Conservation (phyloP, 78 protist genomes). For the Pelomyxa schiedti region DNA sequence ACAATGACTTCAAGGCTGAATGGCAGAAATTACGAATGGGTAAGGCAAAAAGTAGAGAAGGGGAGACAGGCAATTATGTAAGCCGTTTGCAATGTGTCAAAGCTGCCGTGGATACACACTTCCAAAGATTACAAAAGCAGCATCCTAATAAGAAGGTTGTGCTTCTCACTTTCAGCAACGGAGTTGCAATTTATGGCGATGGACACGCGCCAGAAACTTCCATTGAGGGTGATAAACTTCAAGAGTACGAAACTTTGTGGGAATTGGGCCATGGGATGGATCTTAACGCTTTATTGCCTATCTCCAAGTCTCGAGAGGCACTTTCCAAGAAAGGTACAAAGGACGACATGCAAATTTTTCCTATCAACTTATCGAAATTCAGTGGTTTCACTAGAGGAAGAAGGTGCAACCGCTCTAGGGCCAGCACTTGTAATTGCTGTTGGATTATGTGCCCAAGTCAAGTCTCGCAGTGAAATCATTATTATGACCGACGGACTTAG, state of each 20-base stretch:
- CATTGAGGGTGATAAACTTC: constrained; percentile 1
- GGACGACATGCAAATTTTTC: too few relatives aligned
- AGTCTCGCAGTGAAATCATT: constrained; percentile 34
- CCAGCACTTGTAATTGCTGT: constrained; percentile 46
- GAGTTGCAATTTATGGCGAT: constrained; percentile 45
- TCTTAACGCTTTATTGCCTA: background rate
- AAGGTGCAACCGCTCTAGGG: constrained; percentile 68
- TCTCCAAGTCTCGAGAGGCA: background rate
- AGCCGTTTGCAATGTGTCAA: constrained; percentile 53
- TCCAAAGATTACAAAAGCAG: constrained; percentile 11
- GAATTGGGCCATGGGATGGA: background rate
- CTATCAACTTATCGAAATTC: too few relatives aligned
- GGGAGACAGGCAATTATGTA: constrained; percentile 1
- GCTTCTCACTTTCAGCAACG: constrained; percentile 39
- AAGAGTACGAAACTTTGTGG: constrained; percentile 9
- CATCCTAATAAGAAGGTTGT: constrained; percentile 37
- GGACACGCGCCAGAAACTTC: background rate
- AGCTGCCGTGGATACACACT: constrained; percentile 36
- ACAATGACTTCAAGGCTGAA: constrained; percentile 13
- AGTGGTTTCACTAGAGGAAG: constrained; percentile 23
- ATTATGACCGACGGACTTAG: constrained; percentile 65
- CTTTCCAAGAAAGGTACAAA: background rate
- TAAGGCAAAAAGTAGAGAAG: background rate
- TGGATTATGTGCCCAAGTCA: constrained; percentile 20
- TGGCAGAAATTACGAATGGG: background rate